These are phyloP conservation scores for Pelargonium myrrhifolium DNA, from an alignment of 441 rosid species.

Conservation along the genomic window DNA sequence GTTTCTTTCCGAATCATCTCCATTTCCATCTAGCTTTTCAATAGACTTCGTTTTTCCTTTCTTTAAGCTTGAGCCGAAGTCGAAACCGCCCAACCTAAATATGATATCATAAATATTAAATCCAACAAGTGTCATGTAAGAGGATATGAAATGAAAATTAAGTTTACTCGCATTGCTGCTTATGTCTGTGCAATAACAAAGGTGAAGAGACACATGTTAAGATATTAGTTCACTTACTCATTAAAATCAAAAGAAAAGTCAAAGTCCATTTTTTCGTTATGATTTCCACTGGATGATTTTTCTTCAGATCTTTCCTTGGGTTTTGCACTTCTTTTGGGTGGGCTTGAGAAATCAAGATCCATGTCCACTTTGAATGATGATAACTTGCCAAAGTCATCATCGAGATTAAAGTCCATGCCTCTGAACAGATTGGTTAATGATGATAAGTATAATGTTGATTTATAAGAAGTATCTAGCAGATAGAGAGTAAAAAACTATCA, in stretches of 20 bases:
- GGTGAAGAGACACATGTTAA: conserved; percentile 6
- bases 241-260: conserved; percentile 71
- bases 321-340: conserved; percentile 42
- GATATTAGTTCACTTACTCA: conserved; percentile 38
- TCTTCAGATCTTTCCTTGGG: conserved; percentile 44
- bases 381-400: conserved; percentile 59
- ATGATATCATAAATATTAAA: conserved; percentile 16
- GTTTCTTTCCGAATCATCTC: conserved; percentile 23
- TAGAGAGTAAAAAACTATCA: conserved; percentile 3
- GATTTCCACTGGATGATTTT: conserved; percentile 32
- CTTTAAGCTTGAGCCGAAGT: conserved; percentile 32
- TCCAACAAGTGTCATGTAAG: conserved; percentile 15
- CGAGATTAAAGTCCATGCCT: conserved; percentile 81
- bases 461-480: conserved; percentile 13
- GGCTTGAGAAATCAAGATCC: conserved; percentile 71
- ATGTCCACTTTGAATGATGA: conserved; percentile 74
- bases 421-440: conserved; percentile 41
- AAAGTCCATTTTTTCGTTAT: conserved; percentile 42
- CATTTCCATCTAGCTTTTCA: conserved; percentile 29
- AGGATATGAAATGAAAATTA: conserved; percentile 13
- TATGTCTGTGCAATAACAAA: not conserved
- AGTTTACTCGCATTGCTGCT: not conserved
- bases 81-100: conserved; percentile 49
- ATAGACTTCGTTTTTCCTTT: conserved; percentile 28
- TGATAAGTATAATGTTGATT: not conserved